Conservation (phyloP, 768 basidiomycete genomes). For the Pleurotus platypus region DNA sequence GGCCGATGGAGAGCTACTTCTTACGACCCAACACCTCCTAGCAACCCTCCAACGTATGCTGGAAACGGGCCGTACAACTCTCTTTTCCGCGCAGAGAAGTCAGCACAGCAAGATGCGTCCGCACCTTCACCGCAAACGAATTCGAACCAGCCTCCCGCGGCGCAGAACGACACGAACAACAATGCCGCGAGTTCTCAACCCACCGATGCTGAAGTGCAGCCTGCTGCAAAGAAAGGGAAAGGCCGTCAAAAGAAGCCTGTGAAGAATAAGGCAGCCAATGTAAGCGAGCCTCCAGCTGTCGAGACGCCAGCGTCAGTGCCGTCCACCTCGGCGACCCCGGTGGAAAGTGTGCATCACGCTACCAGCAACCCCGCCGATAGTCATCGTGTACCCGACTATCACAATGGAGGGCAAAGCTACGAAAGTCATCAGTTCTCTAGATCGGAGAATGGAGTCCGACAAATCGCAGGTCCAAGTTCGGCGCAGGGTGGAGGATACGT, state of each 20-base stretch:
- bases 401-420: no score
- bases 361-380: no score
- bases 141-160: background rate
- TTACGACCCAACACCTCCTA: slow-evolving; percentile 29
- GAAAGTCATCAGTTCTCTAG: no score
- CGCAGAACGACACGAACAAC: background rate
- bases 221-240: background rate
- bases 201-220: background rate
- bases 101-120: background rate
- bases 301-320: no score
- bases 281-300: no score
- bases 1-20: slow-evolving; percentile 45
- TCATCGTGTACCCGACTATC: no score
- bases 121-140: background rate
- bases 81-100: slow-evolving; percentile 26
- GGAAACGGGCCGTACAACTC: slow-evolving; percentile 38
- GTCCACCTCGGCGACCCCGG: no score
- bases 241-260: background rate
- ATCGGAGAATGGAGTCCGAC: no score
- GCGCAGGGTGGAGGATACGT: background rate
- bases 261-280: background rate
- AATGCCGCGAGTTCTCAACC: background rate
- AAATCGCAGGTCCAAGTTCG: background rate
- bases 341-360: no score
- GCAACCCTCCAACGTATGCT: slow-evolving; percentile 25